Conservation (phyloP, 148 eudicot species). For the Vaccinium macrocarpon region DNA sequence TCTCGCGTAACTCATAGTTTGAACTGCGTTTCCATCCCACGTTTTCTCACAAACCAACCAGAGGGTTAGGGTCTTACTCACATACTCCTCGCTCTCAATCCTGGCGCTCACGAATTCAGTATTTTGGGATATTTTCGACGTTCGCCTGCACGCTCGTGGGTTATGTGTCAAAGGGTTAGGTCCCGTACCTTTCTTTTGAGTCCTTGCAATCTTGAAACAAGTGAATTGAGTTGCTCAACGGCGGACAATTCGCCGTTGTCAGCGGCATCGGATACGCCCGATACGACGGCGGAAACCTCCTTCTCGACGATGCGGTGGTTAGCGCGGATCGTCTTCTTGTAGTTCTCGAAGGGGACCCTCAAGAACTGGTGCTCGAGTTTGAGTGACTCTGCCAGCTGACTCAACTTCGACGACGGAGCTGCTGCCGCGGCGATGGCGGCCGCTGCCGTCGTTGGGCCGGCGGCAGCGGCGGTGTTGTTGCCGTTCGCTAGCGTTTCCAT, state of each 20-base stretch:
- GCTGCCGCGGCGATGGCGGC: conserved; percentile 26
- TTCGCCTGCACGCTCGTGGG: too few species aligned
- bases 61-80: not conserved
- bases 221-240: conserved; percentile 62
- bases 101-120: not conserved
- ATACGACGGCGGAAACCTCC: conserved; percentile 67
- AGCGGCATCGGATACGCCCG: conserved; percentile 49
- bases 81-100: not conserved
- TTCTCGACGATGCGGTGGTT: conserved; percentile 84
- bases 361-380: conserved; percentile 90
- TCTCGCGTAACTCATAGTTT: not conserved
- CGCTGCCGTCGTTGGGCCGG: conserved; percentile 15
- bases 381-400: conserved; percentile 57
- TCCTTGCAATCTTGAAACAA: conserved; percentile 88
- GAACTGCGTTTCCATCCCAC: not conserved
- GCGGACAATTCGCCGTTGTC: conserved; percentile 48
- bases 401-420: conserved; percentile 34
- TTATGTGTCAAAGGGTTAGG: not conserved
- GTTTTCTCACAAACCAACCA: conserved; percentile 7
- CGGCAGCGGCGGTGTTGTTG: conserved; percentile 31
- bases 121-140: not conserved
- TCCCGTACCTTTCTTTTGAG: conserved; percentile 71
- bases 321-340: conserved; percentile 83
- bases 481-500: conserved; percentile 56
- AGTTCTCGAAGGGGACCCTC: conserved; percentile 92